A percentile compares a stretch with the other conserved stretches of the same genome.
These are phyloP conservation scores for Termitomyces sp. DNA, from an alignment of 768 basidiomycete species.

Conservation along the genomic window DNA sequence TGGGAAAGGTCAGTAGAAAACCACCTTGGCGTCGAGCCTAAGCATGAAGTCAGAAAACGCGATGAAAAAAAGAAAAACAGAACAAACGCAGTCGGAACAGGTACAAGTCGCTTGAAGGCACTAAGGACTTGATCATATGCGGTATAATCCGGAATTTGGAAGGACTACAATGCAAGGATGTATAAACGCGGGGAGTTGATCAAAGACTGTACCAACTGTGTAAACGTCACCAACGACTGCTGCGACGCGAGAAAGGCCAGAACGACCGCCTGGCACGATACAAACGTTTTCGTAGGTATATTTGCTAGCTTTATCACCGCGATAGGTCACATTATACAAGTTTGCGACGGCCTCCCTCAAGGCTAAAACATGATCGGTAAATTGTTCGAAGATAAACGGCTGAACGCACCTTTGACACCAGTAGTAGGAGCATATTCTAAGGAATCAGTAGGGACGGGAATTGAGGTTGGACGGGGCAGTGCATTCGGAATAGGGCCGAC, in stretches of 20 bases:
- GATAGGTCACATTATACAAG: slow-evolving; percentile 85
- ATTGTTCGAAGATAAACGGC: background rate
- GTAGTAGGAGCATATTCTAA: slow-evolving; percentile 92
- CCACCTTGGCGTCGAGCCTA: slow-evolving; percentile 30
- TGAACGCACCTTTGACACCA: slow-evolving; percentile 67
- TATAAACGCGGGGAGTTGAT: background rate
- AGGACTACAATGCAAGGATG: slow-evolving; percentile 44
- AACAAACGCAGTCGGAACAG: slow-evolving; percentile 81
- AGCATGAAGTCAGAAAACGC: slow-evolving; percentile 19
- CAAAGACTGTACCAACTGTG: slow-evolving; percentile 41
- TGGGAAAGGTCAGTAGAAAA: background rate
- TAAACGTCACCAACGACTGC: slow-evolving; percentile 91
- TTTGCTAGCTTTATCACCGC: slow-evolving; percentile 72
- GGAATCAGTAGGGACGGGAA: slow-evolving; percentile 65
- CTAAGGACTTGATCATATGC: slow-evolving; percentile 81
- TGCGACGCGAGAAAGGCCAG: slow-evolving; percentile 86
- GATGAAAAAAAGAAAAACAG: slow-evolving; percentile 4
- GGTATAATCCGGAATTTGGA: slow-evolving; percentile 91
- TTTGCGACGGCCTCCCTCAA: slow-evolving; percentile 88
- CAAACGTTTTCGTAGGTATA: slow-evolving; percentile 93
- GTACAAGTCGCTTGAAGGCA: slow-evolving; percentile 85
- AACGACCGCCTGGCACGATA: slow-evolving; percentile 91
- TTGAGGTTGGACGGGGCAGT: slow-evolving; percentile 55
- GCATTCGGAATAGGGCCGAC: slow-evolving; percentile 81
- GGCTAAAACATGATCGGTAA: slow-evolving; percentile 29